Percentiles rank a stretch among this genome's conserved stretches.
These are phyloP conservation scores for Ceratocystis destructans DNA, from an alignment of 2,329 filamentous ascomycete genomes.

Conservation along the genomic window DNA sequence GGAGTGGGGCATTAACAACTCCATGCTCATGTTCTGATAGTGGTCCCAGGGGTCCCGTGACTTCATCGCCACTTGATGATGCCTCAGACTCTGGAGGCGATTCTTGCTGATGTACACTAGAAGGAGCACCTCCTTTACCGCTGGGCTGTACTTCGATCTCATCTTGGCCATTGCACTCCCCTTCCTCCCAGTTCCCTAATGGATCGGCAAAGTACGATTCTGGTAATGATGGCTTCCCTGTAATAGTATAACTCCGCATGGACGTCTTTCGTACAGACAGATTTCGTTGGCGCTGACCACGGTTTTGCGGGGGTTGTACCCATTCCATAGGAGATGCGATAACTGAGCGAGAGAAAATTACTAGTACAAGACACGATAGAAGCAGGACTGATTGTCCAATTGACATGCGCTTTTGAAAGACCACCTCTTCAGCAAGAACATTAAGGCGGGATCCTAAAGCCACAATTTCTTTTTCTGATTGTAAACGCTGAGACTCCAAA, in stretches of 20 bases:
- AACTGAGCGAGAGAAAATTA: conserved; percentile 54
- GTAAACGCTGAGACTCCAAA: conserved; percentile 74
- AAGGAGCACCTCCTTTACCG: background rate
- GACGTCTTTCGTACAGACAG: background rate
- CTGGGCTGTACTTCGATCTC: background rate
- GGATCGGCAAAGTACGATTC: background rate
- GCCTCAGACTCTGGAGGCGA: conserved; percentile 9
- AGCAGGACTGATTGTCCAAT: conserved; percentile 83
- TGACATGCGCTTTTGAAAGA: conserved; percentile 77
- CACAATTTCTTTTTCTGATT: conserved; percentile 68
- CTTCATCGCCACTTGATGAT: conserved; percentile 2
- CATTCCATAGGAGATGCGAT: conserved; percentile 13
- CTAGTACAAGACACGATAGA: conserved; percentile 71
- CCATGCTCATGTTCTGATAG: background rate
- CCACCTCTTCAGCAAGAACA: conserved; percentile 83
- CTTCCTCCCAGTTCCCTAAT: conserved; percentile 1
- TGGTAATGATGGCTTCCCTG: background rate
- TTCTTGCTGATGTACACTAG: background rate
- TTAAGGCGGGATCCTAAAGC: conserved; percentile 70
- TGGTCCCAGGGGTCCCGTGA: background rate
- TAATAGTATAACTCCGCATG: background rate
- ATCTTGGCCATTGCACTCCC: background rate
- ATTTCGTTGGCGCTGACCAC: background rate
- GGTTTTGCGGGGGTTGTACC: conserved; percentile 1
- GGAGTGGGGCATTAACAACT: background rate